phyloP scores from a whole-genome alignment of 768 basidiomycete species.

The Udeniomyces megalosporus region DNA sequence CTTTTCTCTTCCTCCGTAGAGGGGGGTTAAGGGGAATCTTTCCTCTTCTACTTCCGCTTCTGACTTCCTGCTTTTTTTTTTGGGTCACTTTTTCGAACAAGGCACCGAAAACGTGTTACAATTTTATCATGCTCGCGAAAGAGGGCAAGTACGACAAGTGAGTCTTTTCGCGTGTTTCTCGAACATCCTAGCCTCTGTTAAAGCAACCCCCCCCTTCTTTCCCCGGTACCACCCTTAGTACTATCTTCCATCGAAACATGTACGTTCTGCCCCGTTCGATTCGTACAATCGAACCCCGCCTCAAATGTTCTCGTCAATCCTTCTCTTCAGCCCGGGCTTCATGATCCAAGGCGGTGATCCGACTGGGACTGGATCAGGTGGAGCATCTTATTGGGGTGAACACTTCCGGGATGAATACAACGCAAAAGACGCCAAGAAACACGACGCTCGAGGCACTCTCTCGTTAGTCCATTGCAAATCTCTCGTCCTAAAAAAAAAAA shows the following conservation, averaged over 20 bases:
- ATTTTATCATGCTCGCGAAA: conserved; percentile 85
- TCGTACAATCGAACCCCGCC: no score
- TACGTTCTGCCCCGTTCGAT: no score
- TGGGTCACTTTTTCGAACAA: conserved; percentile 23
- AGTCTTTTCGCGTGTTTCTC: conserved; percentile 13
- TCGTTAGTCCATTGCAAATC: conserved; percentile 71
- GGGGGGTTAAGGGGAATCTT: no score
- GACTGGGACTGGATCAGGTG: conserved; percentile 85
- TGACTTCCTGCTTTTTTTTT: background rate
- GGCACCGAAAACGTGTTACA: conserved; percentile 98
- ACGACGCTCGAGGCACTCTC: conserved; percentile 65
- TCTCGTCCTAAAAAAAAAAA: background rate
- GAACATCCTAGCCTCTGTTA: background rate
- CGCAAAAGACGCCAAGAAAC: conserved; percentile 69
- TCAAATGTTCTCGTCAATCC: no score
- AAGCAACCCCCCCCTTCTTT: background rate
- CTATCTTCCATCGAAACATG: conserved; percentile 17
- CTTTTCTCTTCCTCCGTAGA: no score
- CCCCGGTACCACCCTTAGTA: no score
- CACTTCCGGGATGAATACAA: conserved; percentile 92
- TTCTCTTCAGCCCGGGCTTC: conserved; percentile 14
- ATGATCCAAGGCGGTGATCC: conserved; percentile 91
- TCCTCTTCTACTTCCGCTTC: no score
- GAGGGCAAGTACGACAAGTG: conserved; percentile 82
- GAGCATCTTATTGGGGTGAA: conserved; percentile 83